Conservation (phyloP, 306 rosid genomes). For the Gynostemma pentaphyllum region DNA sequence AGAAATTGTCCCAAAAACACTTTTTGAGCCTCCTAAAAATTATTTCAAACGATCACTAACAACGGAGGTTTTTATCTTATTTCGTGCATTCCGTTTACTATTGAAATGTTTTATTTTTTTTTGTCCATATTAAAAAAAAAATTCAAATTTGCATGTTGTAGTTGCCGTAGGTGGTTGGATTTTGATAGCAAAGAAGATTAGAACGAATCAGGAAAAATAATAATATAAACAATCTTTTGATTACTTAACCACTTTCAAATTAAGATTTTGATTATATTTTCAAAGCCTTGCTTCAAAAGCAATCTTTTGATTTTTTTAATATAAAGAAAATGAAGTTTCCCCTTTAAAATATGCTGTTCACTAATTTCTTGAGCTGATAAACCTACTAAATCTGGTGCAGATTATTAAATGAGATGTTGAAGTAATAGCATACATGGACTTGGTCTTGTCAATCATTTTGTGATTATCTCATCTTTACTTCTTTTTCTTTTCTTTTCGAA, state of each 20-base stretch:
- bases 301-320: background rate
- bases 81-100: too few relatives aligned
- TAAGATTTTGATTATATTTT: background rate
- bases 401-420: too few relatives aligned
- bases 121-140: too few relatives aligned
- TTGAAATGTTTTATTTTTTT: too few relatives aligned
- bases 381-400: too few relatives aligned
- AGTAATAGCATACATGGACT: background rate
- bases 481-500: too few relatives aligned
- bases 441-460: background rate
- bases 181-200: background rate
- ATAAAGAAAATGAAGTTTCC: background rate
- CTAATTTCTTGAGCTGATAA: too few relatives aligned
- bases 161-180: background rate
- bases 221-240: background rate
- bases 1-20: too few relatives aligned
- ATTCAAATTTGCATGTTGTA: background rate
- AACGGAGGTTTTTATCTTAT: too few relatives aligned
- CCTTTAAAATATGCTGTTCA: too few relatives aligned
- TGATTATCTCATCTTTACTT: slow-evolving; percentile 3
- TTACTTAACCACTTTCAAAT: background rate
- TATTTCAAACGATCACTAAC: too few relatives aligned
- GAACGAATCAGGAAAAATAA: background rate
- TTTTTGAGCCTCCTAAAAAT: too few relatives aligned
- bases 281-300: background rate